Evolutionary conservation across 176 grass and related monocot species (phyloP).

Genomic region (Oryza glumipatula): DNA sequence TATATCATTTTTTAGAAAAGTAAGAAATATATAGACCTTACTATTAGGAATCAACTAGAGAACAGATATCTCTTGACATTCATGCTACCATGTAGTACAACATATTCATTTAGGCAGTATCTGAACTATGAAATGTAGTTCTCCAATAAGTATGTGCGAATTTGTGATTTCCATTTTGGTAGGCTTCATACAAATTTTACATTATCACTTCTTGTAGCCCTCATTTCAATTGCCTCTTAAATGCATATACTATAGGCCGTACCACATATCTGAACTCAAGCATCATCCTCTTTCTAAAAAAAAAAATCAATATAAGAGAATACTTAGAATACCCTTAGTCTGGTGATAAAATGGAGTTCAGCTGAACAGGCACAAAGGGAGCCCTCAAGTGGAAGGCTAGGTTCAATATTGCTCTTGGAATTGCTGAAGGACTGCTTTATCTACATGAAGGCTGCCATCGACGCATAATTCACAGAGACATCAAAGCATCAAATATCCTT

Average conservation of each 20-base stretch:
- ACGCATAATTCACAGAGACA: conserved; percentile 97
- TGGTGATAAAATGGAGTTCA: conserved; percentile 49
- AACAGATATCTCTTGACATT: conserved; percentile 19
- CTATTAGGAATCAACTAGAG: neutral
- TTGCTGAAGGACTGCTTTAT: conserved; percentile 93
- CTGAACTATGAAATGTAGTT: conserved; percentile 7
- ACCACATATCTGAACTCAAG: neutral
- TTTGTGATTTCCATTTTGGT: conserved; percentile 23
- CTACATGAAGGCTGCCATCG: conserved; percentile 94
- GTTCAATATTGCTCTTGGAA: conserved; percentile 76
- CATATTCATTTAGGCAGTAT: conserved; percentile 8
- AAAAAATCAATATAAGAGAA: conserved; percentile 1
- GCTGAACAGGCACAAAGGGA: conserved; percentile 77
- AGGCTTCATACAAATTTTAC: neutral
- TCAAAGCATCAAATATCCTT: conserved; percentile 99
- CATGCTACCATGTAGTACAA: neutral
- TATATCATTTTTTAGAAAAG: neutral
- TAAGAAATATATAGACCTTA: neutral
- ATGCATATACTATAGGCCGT: neutral
- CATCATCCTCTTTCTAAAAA: neutral
- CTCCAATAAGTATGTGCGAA: conserved; percentile 6
- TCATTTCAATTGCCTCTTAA: neutral
- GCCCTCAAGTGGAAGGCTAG: conserved; percentile 78
- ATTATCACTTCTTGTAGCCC: neutral
- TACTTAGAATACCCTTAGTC: conserved; percentile 26